A percentile compares a stretch with the other conserved stretches of the same genome.
phyloP scores from a whole-genome alignment of 306 rosid species.

The Potentilla sterilis region DNA sequence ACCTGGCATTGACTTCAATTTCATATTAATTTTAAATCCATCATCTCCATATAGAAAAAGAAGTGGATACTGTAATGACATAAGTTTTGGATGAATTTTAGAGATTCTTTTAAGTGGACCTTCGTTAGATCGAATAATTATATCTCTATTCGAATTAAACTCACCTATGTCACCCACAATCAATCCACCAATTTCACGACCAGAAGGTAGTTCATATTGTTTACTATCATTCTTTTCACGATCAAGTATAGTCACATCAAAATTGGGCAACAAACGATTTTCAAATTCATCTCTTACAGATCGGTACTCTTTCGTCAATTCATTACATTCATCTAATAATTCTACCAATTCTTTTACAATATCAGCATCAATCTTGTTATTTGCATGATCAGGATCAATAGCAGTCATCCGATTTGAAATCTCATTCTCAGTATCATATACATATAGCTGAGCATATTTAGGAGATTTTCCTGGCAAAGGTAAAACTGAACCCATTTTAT shows the following conservation, averaged over 20 bases:
- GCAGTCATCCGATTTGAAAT: neutral
- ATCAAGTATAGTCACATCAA: neutral
- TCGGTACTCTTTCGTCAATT: neutral
- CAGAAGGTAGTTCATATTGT: neutral
- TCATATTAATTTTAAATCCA: too few species aligned
- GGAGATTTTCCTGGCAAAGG: neutral
- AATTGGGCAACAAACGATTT: neutral
- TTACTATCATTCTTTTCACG: neutral
- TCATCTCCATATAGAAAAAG: too few species aligned
- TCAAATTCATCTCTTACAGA: neutral
- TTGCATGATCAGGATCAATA: rapidly evolving
- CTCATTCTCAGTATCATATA: neutral
- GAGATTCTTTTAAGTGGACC: too few species aligned
- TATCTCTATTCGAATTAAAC: too few species aligned
- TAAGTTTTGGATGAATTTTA: too few species aligned
- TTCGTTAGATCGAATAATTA: too few species aligned
- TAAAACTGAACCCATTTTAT: too few species aligned
- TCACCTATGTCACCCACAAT: too few species aligned
- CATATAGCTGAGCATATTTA: neutral
- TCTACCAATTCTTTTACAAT: rapidly evolving
- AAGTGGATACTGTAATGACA: too few species aligned
- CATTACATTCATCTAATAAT: neutral
- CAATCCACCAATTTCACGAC: neutral
- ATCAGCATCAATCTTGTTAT: neutral
- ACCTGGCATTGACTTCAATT: too few species aligned